phyloP scores from a whole-genome alignment of 306 rosid species.

The Quillaja saponaria region DNA sequence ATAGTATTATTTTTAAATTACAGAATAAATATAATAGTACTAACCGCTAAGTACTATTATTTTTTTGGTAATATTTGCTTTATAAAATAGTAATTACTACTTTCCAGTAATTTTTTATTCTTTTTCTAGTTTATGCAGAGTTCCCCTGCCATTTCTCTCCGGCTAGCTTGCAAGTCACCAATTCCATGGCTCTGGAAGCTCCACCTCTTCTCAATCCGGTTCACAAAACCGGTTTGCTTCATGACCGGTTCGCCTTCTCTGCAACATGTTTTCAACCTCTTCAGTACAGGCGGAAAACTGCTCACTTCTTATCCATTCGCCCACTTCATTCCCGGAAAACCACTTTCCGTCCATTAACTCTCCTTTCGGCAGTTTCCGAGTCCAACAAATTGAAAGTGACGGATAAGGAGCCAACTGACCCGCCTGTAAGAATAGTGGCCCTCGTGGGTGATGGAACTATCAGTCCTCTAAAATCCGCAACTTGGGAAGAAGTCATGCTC shows the following conservation, averaged over 20 bases:
- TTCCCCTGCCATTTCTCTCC: too few species aligned
- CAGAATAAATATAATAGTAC: too few species aligned
- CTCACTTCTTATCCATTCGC: conserved; percentile 7
- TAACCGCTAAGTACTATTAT: too few species aligned
- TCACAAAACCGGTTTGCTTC: too few species aligned
- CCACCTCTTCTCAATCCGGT: conserved; percentile 4
- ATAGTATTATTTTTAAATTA: too few species aligned
- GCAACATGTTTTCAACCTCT: conserved; percentile 10
- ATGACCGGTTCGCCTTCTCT: conserved; percentile 7
- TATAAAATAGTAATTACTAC: too few species aligned
- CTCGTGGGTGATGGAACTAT: conserved; percentile 62
- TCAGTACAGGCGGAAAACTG: conserved; percentile 2
- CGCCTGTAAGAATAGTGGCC: conserved; percentile 65
- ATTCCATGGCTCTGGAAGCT: conserved; percentile 38
- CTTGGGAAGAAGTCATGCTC: conserved; percentile 84
- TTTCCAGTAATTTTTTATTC: not conserved
- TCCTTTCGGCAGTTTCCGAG: conserved; percentile 33
- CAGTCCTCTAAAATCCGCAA: conserved; percentile 67
- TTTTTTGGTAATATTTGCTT: too few species aligned
- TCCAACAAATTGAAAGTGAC: not conserved
- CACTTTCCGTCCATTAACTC: conserved; percentile 15
- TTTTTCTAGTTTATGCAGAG: too few species aligned
- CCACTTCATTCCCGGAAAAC: conserved; percentile 1
- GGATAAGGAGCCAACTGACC: conserved; percentile 18
- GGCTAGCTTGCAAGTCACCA: not conserved